Evolutionary conservation across 2,329 filamentous ascomycete species (phyloP), one percentile per base, ranked within the genome.

Genomic region (Penicillium aurantiogriseum): DNA sequence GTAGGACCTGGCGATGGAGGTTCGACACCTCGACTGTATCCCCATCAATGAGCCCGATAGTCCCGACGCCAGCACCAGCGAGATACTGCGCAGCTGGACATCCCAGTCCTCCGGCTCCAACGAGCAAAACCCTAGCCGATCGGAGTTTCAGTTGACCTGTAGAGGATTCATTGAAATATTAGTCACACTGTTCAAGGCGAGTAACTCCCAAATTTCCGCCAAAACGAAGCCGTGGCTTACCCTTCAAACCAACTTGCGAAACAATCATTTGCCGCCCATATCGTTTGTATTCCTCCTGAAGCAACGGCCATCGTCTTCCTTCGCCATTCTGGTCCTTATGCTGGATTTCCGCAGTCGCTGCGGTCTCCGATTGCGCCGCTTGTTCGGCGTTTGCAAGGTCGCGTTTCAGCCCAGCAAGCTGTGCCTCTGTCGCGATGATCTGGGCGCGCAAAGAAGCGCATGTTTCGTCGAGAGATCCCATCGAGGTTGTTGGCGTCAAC

Each of bases 71-170:
- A 1, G 94, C 90, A 23, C 91, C 93, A 10, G 92, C 91, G 1
- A 99, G 84, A 71, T 99, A 99, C n/a, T 90, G 84, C 0, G 92
- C 90, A 13, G 94, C 92, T 11, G 94, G 94, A 71, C 91, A 97
- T 11, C 94, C 94, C 13, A 99, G 79, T 0, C 94, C 94, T 6
- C 94, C 94, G 2, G 90, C 88, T 11, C 94, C 94, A 25, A 99
- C 83, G 46, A 99, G 81, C 8, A 97, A 81, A 5, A 97, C 87
- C 21, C 81, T 85, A 1, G 90, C 81, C 1, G 81, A 78, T 67
- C 86, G 88, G 17, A 97, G 79, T 33, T 84, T 81, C 7, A 93
- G 78, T 75, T 97, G 93, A 0, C 90, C 91, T 91, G 55, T 25
- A n/a, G n/a, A n/a, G 3, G 15, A 19, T 54, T 10, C 9, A 25